Conservation (phyloP, 768 basidiomycete genomes). For the Hericium alpestre region DNA sequence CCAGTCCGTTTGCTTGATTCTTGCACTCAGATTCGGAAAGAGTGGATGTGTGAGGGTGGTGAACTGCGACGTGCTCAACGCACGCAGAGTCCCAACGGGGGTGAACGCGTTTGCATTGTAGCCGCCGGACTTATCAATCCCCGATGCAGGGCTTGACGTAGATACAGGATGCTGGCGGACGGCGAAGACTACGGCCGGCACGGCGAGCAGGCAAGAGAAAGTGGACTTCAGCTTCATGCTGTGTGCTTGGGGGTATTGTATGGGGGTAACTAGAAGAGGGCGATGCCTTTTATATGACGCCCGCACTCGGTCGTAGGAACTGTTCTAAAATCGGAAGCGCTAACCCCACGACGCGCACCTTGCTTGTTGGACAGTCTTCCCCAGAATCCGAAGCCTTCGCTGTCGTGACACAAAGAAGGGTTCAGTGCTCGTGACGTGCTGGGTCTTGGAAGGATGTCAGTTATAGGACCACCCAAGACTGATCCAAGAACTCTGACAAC, state of each 20-base stretch:
- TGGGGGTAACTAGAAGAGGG: too few relatives aligned
- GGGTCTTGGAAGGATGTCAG: too few relatives aligned
- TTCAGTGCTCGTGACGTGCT: neutral
- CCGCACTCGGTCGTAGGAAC: neutral
- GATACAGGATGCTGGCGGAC: neutral
- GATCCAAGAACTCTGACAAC: too few relatives aligned
- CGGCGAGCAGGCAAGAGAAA: neutral
- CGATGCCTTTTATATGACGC: neutral
- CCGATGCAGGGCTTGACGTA: neutral
- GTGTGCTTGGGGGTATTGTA: too few relatives aligned
- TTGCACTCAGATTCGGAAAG: constrained; percentile 33
- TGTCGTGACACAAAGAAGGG: neutral
- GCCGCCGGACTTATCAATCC: neutral
- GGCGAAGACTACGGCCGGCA: neutral
- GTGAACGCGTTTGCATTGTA: neutral
- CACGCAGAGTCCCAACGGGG: constrained; percentile 4
- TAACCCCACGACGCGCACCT: neutral
- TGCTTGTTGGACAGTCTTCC: neutral
- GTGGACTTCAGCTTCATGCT: neutral
- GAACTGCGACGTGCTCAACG: constrained; percentile 23
- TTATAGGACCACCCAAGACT: too few relatives aligned
- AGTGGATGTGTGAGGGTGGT: constrained; percentile 30
- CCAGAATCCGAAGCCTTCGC: neutral
- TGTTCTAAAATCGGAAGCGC: neutral
- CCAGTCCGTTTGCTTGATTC: constrained; percentile 32